These are phyloP conservation scores for Kandelia obovata DNA, from an alignment of 345 rosid genomes.

Conservation along the genomic window DNA sequence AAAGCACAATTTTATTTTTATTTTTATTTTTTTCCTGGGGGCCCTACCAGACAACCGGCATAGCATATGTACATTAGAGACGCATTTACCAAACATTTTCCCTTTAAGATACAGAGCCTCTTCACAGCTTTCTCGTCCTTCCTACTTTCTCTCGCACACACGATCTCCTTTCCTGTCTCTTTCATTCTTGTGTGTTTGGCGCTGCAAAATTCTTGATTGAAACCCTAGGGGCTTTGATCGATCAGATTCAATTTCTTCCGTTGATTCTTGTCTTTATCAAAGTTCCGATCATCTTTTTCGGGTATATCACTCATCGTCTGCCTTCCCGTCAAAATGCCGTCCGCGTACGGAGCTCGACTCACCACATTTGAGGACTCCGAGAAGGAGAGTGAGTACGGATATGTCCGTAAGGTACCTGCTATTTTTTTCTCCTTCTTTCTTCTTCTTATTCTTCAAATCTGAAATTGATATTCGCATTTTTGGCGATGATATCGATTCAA, in stretches of 20 bases:
- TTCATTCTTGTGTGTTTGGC: neutral
- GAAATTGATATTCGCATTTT: neutral
- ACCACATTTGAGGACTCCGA: slow-evolving; percentile 96
- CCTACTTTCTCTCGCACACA: too few relatives aligned
- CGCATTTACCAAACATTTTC: too few relatives aligned
- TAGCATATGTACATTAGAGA: too few relatives aligned
- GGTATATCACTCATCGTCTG: neutral
- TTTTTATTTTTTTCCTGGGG: too few relatives aligned
- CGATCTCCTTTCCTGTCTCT: neutral
- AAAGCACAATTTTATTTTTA: too few relatives aligned
- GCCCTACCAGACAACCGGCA: too few relatives aligned
- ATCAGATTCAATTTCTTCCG: neutral
- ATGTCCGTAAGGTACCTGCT: slow-evolving; percentile 86
- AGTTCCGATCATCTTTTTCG: neutral
- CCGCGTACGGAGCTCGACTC: slow-evolving; percentile 78
- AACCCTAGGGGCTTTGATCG: neutral
- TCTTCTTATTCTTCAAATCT: neutral
- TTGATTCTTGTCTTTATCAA: neutral
- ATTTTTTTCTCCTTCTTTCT: neutral
- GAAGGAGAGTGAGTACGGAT: slow-evolving; percentile 99
- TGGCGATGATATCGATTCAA: neutral
- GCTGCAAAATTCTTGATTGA: neutral
- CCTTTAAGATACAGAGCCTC: too few relatives aligned
- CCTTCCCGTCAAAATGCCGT: slow-evolving; percentile 52
- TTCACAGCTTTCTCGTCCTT: too few relatives aligned